These are phyloP conservation scores for Rhazya stricta DNA, from an alignment of 257 asterid genomes.

Conservation along the genomic window DNA sequence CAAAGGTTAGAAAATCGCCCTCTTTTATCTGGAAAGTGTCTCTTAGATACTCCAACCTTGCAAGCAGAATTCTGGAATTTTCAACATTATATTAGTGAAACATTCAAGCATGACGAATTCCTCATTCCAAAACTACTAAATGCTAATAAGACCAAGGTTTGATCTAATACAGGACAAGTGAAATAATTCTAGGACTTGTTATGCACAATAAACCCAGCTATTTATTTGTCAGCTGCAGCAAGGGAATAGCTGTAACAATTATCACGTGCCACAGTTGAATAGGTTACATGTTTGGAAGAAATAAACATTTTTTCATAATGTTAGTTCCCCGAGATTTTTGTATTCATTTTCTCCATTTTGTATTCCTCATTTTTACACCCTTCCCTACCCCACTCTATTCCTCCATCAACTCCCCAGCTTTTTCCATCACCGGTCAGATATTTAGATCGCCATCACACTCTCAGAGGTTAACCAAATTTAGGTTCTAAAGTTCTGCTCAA, in stretches of 20 bases:
- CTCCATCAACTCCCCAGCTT: not conserved
- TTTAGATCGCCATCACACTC: not conserved
- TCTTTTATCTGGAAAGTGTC: constrained; percentile 98
- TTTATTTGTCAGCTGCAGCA: not conserved
- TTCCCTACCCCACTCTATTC: not conserved
- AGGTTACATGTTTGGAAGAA: not conserved
- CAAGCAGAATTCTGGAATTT: constrained; percentile 77
- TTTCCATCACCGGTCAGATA: not conserved
- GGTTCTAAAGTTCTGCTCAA: not conserved
- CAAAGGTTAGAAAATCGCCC: constrained; percentile 92
- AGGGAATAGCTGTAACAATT: not conserved
- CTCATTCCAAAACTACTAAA: not conserved
- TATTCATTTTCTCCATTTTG: not conserved
- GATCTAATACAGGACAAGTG: not conserved
- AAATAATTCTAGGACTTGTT: not conserved
- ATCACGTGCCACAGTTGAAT: not conserved
- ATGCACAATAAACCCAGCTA: not conserved
- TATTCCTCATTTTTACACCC: not conserved
- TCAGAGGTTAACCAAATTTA: not conserved
- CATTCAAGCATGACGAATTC: not conserved
- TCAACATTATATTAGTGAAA: constrained; percentile 10
- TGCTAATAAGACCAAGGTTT: not conserved
- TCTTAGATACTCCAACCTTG: constrained; percentile 82
- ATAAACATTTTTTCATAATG: not conserved
- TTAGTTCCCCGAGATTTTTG: not conserved